Evolutionary conservation across 306 rosid genomes (phyloP), one percentile per base, ranked within the genome.

Genomic region (Aeschynomene evenia): DNA sequence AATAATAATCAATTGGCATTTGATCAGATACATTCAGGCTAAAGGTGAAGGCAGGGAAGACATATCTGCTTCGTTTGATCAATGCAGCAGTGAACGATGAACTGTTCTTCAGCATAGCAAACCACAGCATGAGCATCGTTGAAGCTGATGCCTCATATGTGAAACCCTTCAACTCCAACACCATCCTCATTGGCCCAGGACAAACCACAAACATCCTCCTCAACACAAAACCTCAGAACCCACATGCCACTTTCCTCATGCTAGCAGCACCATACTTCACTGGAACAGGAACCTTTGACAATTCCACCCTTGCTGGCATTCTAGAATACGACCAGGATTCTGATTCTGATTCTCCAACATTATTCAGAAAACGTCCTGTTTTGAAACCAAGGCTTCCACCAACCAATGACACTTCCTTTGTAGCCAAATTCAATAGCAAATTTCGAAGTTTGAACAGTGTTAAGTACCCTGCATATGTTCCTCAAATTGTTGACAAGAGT

Each of bases 251-350:
- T 11, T 84, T 77, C 81, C 48, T 81, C 71, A 84, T 84, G 77
- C 55, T 73, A 10, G 83, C 88, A 4, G 24, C 77, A 29, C 85
- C 88, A 9, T 84, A 84, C 51, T 70, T 73, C 79, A 84, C 85
- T n/a, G n/a, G n/a, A n/a, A n/a, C n/a, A n/a, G n/a, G n/a, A n/a
- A n/a, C 88, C 56, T 84, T 84, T 2, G 85, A 74, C 64, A 84
- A 81, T 60, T 70, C 85, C 71, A 84, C 81, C 29, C 65, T 80
- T 6, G 88, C 88, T 2, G 85, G 77, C 19, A 57, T 84, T 58
- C 80, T 84, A 5, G 69, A 84, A 52, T 84, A 84, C 64, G 31
- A 28, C 31, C 31, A 28, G 3, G 31, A 4, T 28, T 28, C 31
- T 28, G 31, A 28, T n/a, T n/a, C n/a, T 28, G 16, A 42, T 12